These are phyloP conservation scores for Onygenales sp. DNA, from an alignment of 2,329 filamentous ascomycete species.

Conservation along the genomic window DNA sequence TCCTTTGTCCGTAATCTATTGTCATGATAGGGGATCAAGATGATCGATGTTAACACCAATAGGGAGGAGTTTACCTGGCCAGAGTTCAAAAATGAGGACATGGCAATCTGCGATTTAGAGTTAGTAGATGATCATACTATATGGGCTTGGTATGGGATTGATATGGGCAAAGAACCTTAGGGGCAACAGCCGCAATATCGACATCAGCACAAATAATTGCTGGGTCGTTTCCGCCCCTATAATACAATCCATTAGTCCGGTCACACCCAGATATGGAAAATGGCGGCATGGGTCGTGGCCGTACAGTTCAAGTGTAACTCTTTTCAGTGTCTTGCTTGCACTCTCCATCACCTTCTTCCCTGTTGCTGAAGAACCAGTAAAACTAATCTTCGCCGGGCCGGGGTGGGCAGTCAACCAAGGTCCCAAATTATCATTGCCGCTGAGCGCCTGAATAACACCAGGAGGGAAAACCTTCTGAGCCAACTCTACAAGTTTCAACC, in stretches of 20 bases:
- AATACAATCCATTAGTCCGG: background rate
- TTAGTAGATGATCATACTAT: background rate
- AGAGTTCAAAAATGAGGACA: slow-evolving; percentile 43
- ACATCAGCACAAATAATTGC: slow-evolving; percentile 46
- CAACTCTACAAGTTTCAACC: slow-evolving; percentile 45
- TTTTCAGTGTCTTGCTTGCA: slow-evolving; percentile 44
- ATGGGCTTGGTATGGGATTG: background rate
- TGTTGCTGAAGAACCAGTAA: slow-evolving; percentile 48
- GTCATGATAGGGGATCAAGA: background rate
- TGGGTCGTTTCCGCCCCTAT: slow-evolving; percentile 45
- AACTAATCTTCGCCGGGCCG: slow-evolving; percentile 48
- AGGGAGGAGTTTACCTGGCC: slow-evolving; percentile 25
- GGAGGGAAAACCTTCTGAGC: slow-evolving; percentile 42
- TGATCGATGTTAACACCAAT: too few species aligned
- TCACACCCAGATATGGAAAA: background rate
- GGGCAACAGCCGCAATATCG: slow-evolving; percentile 38
- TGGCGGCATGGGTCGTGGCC: background rate
- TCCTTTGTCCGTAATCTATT: background rate
- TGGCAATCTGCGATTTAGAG: slow-evolving; percentile 27
- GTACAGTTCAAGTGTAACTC: slow-evolving; percentile 41
- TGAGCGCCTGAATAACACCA: slow-evolving; percentile 48
- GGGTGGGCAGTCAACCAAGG: slow-evolving; percentile 46
- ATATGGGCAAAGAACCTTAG: slow-evolving; percentile 16
- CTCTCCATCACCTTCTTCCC: slow-evolving; percentile 42
- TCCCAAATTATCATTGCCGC: slow-evolving; percentile 46